phyloP scores from a whole-genome alignment of 2,329 filamentous ascomycete genomes.

The Rhynchosporium graminicola region DNA sequence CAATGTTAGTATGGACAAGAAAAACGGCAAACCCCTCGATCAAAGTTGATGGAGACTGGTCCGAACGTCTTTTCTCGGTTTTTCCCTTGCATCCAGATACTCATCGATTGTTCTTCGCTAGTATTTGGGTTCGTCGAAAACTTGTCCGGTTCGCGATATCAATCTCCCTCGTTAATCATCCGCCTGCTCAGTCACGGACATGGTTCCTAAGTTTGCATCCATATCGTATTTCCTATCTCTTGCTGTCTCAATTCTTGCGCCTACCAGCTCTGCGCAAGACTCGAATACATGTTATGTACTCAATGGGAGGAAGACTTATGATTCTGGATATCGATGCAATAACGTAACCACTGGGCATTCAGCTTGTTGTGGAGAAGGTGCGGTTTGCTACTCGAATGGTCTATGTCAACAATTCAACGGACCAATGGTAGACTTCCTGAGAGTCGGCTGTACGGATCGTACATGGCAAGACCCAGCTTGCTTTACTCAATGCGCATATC shows the following conservation, averaged over 20 bases:
- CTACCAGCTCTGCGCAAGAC: conserved; percentile 6
- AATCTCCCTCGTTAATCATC: neutral
- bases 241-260: conserved; percentile 2
- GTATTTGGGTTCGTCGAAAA: neutral
- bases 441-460: conserved; percentile 35
- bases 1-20: neutral
- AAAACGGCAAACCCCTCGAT: too few species aligned
- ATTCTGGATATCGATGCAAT: conserved; percentile 29
- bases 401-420: conserved; percentile 30
- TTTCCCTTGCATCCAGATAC: neutral
- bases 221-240: conserved; percentile 3
- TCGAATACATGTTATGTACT: conserved; percentile 30
- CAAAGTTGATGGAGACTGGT: neutral
- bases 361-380: conserved; percentile 28
- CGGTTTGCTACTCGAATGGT: conserved; percentile 33
- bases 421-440: conserved; percentile 29
- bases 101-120: neutral
- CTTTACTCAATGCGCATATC: conserved; percentile 29
- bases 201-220: neutral
- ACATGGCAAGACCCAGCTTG: conserved; percentile 32
- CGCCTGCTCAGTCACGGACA: neutral
- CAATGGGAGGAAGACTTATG: conserved; percentile 21
- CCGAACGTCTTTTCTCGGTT: too few species aligned
- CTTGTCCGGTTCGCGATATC: neutral
- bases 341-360: conserved; percentile 31